These are phyloP conservation scores for Berberis vulgaris DNA, from an alignment of 164 flowering plant genomes.

Conservation along the genomic window DNA sequence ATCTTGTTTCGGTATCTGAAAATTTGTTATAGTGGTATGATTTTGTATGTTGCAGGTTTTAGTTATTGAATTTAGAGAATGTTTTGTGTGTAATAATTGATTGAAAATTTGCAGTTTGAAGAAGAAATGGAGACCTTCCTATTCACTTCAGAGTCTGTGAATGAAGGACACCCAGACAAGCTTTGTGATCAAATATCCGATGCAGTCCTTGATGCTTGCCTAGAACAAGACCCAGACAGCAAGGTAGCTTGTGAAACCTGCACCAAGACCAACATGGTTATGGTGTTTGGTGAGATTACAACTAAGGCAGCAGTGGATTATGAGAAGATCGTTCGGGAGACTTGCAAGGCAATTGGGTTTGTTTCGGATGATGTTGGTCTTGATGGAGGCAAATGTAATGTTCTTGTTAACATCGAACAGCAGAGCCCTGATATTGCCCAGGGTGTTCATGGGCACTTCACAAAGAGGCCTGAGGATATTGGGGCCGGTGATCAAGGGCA, in stretches of 20 bases:
- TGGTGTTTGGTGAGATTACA: constrained; percentile 82
- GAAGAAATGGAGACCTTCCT: constrained; percentile 63
- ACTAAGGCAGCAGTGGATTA: constrained; percentile 69
- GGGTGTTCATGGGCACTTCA: constrained; percentile 85
- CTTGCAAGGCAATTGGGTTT: constrained; percentile 69
- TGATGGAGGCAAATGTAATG: constrained; percentile 81
- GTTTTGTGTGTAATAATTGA: too few species aligned
- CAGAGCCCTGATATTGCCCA: constrained; percentile 87
- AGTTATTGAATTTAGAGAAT: too few species aligned
- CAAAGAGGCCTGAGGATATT: constrained; percentile 79
- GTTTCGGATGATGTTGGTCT: constrained; percentile 77
- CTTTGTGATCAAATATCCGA: constrained; percentile 83
- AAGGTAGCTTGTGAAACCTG: constrained; percentile 86
- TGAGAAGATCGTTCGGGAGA: constrained; percentile 78
- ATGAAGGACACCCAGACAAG: constrained; percentile 90
- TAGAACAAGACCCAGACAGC: constrained; percentile 72
- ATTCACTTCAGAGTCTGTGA: constrained; percentile 79
- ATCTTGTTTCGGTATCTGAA: too few species aligned
- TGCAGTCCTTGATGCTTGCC: constrained; percentile 85
- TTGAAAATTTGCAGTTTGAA: too few species aligned
- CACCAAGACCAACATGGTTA: constrained; percentile 89
- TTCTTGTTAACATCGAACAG: constrained; percentile 74
- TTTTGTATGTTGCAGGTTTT: too few species aligned
- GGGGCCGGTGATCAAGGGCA: constrained; percentile 90
- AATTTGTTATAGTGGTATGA: too few species aligned